Percentiles rank a stretch among this genome's conserved stretches.
Evolutionary conservation across 1,284 basidiomycete species (phyloP).

Genomic region (Ustilago lituana): DNA sequence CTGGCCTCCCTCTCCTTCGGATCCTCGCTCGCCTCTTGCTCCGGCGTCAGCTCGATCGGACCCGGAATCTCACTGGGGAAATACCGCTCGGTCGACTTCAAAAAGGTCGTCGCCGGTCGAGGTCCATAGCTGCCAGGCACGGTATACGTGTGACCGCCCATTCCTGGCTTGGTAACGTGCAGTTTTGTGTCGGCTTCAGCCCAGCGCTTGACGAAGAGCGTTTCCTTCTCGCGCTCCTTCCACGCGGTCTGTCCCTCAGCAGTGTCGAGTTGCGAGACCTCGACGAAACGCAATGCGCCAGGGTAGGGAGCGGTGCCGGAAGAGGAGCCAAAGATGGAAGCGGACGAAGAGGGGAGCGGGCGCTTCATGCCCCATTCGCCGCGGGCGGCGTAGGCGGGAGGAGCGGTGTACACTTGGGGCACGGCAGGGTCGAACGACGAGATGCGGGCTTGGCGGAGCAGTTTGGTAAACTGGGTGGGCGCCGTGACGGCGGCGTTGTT

Average conservation of each 20-base stretch:
- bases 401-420: conserved; percentile 59
- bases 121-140: conserved; percentile 33
- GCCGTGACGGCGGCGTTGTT: conserved; percentile 32
- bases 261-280: conserved; percentile 52
- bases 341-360: conserved; percentile 50
- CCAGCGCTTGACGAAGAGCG: conserved; percentile 58
- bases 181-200: conserved; percentile 55
- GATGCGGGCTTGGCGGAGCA: conserved; percentile 56
- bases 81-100: conserved; percentile 41
- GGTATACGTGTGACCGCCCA: conserved; percentile 11
- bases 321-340: conserved; percentile 47
- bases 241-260: conserved; percentile 56
- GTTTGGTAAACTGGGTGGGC: conserved; percentile 51
- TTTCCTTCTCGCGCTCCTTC: conserved; percentile 56
- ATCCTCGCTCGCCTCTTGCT: conserved; percentile 23
- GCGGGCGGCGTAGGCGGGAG: conserved; percentile 53
- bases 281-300: conserved; percentile 55
- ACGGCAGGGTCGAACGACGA: conserved; percentile 56
- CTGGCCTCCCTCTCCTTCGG: conserved; percentile 23
- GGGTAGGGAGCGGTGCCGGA: conserved; percentile 46
- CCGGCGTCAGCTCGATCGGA: conserved; percentile 28
- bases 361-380: conserved; percentile 65
- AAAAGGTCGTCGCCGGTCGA: conserved; percentile 38
- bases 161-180: conserved; percentile 26
- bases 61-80: conserved; percentile 44